phyloP scores from a whole-genome alignment of 352 stramenopile genomes.

The Phytophthora hybrid region DNA sequence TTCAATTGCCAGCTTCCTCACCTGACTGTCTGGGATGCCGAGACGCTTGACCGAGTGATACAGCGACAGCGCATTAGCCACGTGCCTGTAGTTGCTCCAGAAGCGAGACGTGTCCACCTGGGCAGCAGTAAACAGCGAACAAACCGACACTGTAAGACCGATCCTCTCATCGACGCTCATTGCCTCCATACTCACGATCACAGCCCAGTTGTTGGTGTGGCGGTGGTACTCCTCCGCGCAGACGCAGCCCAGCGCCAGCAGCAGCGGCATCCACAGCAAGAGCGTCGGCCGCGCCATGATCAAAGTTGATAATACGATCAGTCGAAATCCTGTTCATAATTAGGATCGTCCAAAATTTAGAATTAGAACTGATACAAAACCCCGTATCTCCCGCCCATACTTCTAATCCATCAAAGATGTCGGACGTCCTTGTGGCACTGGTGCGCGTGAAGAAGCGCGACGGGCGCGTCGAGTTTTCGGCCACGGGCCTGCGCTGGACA shows the following conservation, averaged over 20 bases:
- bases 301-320: conserved; percentile 12
- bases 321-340: not conserved
- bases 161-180: not conserved
- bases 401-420: conserved; percentile 26
- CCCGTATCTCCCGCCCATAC: not conserved
- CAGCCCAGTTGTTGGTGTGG: conserved; percentile 90
- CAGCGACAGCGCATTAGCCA: conserved; percentile 94
- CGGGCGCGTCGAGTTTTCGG: conserved; percentile 63
- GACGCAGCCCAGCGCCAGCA: conserved; percentile 37
- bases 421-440: conserved; percentile 51
- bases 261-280: conserved; percentile 31
- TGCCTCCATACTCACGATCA: conserved; percentile 56
- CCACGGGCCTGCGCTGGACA: conserved; percentile 68
- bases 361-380: not conserved
- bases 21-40: conserved; percentile 94
- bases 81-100: conserved; percentile 98
- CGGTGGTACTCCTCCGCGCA: conserved; percentile 57
- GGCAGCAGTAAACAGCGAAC: conserved; percentile 1
- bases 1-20: conserved; percentile 22
- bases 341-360: not conserved
- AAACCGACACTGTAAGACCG: not conserved
- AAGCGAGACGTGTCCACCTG: conserved; percentile 96
- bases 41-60: conserved; percentile 94
- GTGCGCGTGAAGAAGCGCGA: conserved; percentile 88
- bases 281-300: conserved; percentile 31